phyloP scores from a whole-genome alignment of 441 rosid species.

The Flueggea neowawraea region DNA sequence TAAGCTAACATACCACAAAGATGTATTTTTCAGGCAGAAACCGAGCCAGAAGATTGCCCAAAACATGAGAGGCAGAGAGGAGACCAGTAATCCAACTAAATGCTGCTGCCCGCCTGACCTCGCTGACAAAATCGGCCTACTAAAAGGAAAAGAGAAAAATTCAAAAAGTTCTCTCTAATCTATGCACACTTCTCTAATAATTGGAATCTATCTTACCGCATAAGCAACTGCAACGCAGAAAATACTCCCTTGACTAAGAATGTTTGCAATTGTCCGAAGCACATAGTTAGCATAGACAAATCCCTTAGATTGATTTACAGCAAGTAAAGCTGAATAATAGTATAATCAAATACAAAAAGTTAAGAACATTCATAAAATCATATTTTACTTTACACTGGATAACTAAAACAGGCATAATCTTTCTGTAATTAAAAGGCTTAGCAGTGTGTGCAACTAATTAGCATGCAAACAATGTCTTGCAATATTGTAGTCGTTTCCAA shows the following conservation, averaged over 20 bases:
- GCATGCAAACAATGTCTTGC: no score
- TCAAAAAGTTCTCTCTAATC: not conserved
- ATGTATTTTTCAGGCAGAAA: slow-evolving; percentile 49
- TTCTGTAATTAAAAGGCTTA: no score
- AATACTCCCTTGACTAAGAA: slow-evolving; percentile 62
- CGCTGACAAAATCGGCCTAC: slow-evolving; percentile 45
- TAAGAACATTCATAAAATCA: not conserved
- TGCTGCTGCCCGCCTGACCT: slow-evolving; percentile 39
- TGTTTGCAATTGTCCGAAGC: slow-evolving; percentile 49
- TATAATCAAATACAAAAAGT: not conserved
- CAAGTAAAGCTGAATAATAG: slow-evolving; percentile 41
- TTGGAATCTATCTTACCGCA: slow-evolving; percentile 33
- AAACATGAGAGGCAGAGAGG: slow-evolving; percentile 46
- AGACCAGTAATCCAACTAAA: slow-evolving; percentile 63
- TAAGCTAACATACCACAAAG: slow-evolving; percentile 31
- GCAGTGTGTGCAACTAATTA: no score
- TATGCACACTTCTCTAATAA: not conserved
- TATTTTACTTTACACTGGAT: no score
- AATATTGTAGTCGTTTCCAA: no score
- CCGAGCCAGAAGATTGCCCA: slow-evolving; percentile 48
- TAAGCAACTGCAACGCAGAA: slow-evolving; percentile 59
- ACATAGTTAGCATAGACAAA: slow-evolving; percentile 52
- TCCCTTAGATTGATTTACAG: slow-evolving; percentile 33
- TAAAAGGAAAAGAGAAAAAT: slow-evolving; percentile 11
- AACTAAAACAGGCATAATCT: no score